phyloP scores from a whole-genome alignment of 371 early-diverging fungal genomes.

The Catenaria anguillulae region DNA sequence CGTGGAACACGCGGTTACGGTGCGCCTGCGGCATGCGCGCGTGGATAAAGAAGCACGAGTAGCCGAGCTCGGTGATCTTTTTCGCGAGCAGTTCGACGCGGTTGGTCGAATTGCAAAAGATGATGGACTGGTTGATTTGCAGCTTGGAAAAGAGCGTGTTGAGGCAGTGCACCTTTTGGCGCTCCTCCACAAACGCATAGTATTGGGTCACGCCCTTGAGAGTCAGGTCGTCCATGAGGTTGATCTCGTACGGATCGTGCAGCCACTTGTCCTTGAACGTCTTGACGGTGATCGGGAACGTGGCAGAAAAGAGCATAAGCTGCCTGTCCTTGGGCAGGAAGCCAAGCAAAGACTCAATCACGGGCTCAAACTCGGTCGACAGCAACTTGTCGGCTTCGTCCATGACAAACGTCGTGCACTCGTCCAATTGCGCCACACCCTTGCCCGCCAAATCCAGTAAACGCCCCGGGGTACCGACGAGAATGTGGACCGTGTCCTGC shows the following conservation, averaged over 20 bases:
- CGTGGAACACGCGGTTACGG: conserved; percentile 96
- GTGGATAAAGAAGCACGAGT: conserved; percentile 96
- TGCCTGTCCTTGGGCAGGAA: conserved; percentile 74
- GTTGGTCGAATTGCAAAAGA: conserved; percentile 96
- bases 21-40: conserved; percentile 95
- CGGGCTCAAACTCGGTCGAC: conserved; percentile 89
- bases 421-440: conserved; percentile 69
- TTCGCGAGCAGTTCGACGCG: conserved; percentile 94
- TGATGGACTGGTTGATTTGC: conserved; percentile 98
- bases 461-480: conserved; percentile 97
- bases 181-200: conserved; percentile 95
- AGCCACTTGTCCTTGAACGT: conserved; percentile 87
- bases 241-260: conserved; percentile 90
- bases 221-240: conserved; percentile 97
- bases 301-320: conserved; percentile 94
- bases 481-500: conserved; percentile 75
- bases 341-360: conserved; percentile 79
- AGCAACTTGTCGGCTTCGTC: conserved; percentile 98
- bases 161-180: conserved; percentile 89
- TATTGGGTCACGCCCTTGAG: conserved; percentile 95
- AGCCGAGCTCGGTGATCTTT: conserved; percentile 96
- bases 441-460: conserved; percentile 88
- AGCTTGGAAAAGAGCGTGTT: conserved; percentile 28
- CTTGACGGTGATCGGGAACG: conserved; percentile 95
- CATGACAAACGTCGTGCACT: conserved; percentile 82